These are phyloP conservation scores for Fraxinus excelsior DNA, from an alignment of 257 asterid species.

Conservation along the genomic window DNA sequence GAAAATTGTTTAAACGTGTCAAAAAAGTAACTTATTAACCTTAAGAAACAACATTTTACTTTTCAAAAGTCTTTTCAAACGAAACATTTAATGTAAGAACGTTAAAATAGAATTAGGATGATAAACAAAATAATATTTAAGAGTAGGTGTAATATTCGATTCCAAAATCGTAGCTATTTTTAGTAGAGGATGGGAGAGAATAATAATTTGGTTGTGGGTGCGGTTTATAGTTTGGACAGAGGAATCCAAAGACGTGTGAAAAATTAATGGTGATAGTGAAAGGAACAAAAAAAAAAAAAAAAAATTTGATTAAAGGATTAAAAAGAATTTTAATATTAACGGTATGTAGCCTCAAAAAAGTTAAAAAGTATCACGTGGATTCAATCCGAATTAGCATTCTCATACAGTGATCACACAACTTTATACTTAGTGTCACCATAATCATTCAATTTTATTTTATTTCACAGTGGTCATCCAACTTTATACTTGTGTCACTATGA, in stretches of 20 bases:
- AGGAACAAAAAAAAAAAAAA: slow-evolving; percentile 18
- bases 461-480: no score
- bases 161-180: not conserved
- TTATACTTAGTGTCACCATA: no score
- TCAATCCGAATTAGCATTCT: not conserved
- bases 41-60: no score
- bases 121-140: not conserved
- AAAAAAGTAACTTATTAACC: no score
- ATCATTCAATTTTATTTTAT: no score
- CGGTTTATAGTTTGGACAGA: slow-evolving; percentile 20
- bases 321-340: not conserved
- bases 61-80: not conserved
- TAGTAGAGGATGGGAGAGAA: slow-evolving; percentile 8
- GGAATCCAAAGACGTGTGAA: slow-evolving; percentile 22
- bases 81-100: not conserved
- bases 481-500: no score
- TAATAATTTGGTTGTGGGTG: slow-evolving; percentile 26
- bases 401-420: no score
- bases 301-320: slow-evolving; percentile 13
- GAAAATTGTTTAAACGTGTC: no score
- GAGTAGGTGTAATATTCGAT: not conserved
- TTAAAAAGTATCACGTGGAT: not conserved
- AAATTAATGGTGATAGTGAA: slow-evolving; percentile 19
- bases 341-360: no score
- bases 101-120: not conserved